Base-by-base conservation (phyloP, 1,284 basidiomycete genomes). In the Meripilus lineatus region DNA sequence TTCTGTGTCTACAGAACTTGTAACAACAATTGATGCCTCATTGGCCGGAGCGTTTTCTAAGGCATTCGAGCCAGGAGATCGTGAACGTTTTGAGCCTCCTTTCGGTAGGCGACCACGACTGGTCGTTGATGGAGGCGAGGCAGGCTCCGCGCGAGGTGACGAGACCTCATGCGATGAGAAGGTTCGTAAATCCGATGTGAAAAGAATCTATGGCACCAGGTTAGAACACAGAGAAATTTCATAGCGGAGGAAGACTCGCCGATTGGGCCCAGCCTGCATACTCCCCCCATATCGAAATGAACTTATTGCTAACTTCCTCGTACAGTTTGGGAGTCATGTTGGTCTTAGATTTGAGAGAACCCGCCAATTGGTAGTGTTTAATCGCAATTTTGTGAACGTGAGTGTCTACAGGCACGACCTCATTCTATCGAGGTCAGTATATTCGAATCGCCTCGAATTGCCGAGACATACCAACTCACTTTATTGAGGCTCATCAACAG, bases 401-500 rank as follows among this genome's bases (percentile, higher is more conserved):
- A 0, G 93, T 95, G 58, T 97, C 93, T 38, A 96, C 88, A 2
- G 94, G 94, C 10, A 96, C 79, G 7, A 92, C 80, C 48, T 89
- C 84, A 52, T 68, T 73, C 90, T 93, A 20, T 30, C 34, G 14
- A 33, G 38, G 13, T 32, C 22, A 11, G 24, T 17, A 28, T 24
- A 7, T 30, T 26, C 5, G 38, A 11, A 35, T 15, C 10, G 25
- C 22, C 15, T 45, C 21, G 22, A 23, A 17, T 26, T 38, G 28
- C 8, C 40, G 2, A n/a, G n/a, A n/a, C n/a, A n/a, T n/a, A 26
- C 21, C 15, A 28, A 51, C 65, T 5, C 53, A 89, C 88, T 75
- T 96, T 93, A 64, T 97, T 91, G 44, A 98, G 64, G 53, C 91
- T 93, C 89, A 99, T 98, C 20, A 99, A 70, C 42, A 97, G 68